Evolutionary conservation across 345 rosid species (phyloP).

Genomic region (Angophora floribunda): DNA sequence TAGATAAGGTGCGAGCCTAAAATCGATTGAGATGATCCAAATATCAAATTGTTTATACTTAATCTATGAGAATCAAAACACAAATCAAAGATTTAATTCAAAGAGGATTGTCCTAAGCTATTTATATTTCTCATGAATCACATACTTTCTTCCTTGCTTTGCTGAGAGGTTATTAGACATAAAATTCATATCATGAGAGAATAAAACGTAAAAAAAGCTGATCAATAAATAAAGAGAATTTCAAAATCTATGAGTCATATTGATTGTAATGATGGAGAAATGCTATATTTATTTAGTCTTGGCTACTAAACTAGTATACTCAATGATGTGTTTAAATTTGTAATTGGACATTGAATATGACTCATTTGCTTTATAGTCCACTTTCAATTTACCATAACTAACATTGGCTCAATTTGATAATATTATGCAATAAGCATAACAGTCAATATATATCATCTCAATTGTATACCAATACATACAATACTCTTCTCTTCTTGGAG

Average conservation of each 20-base stretch:
- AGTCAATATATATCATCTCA: too few species aligned
- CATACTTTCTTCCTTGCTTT: neutral
- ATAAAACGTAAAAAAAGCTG: too few species aligned
- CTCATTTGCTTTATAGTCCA: constrained; percentile 38
- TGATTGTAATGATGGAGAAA: too few species aligned
- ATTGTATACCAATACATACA: too few species aligned
- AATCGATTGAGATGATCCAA: neutral
- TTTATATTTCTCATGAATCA: neutral
- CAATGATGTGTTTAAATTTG: neutral
- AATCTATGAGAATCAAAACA: neutral
- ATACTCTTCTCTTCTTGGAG: too few species aligned
- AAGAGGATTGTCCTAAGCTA: neutral
- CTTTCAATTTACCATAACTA: neutral
- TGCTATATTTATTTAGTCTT: neutral
- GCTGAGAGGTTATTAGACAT: too few species aligned
- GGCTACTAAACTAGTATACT: constrained; percentile 49
- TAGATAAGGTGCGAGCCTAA: neutral
- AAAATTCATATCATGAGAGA: too few species aligned
- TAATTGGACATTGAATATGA: constrained; percentile 23
- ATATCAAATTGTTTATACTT: neutral
- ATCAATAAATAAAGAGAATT: neutral
- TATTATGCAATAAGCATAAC: too few species aligned
- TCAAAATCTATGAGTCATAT: too few species aligned
- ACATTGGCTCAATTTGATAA: accelerated
- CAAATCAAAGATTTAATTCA: neutral